These are phyloP conservation scores for Alternaria sp. DNA, from an alignment of 2,329 filamentous ascomycete genomes.

Conservation along the genomic window DNA sequence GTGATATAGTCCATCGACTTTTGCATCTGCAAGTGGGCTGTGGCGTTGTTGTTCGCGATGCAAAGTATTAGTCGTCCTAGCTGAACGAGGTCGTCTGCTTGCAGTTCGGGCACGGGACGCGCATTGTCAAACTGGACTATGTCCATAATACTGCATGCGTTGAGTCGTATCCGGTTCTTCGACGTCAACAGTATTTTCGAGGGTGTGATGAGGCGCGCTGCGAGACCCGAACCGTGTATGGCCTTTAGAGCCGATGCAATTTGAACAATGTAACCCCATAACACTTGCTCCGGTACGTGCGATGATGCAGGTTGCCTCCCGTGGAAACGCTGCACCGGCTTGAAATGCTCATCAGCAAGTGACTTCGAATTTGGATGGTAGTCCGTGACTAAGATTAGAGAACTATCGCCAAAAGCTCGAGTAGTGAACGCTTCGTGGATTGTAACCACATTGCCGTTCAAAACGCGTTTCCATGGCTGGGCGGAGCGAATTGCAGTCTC, in stretches of 20 bases:
- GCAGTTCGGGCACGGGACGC: constrained; percentile 73
- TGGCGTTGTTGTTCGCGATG: constrained; percentile 72
- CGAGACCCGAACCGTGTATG: constrained; percentile 81
- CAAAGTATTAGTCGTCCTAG: constrained; percentile 86
- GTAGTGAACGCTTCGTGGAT: constrained; percentile 94
- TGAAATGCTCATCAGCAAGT: constrained; percentile 80
- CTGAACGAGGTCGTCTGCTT: constrained; percentile 84
- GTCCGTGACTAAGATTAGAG: constrained; percentile 90
- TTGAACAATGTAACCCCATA: constrained; percentile 94
- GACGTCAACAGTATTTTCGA: constrained; percentile 90
- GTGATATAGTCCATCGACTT: constrained; percentile 78
- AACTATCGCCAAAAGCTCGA: constrained; percentile 90
- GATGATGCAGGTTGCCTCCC: constrained; percentile 44
- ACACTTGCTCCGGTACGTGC: constrained; percentile 68
- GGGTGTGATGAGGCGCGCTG: constrained; percentile 83
- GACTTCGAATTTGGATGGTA: constrained; percentile 93
- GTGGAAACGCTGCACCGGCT: constrained; percentile 48
- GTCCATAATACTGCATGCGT: constrained; percentile 87
- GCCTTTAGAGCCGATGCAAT: constrained; percentile 85
- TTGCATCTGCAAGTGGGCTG: constrained; percentile 66
- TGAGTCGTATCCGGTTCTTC: constrained; percentile 87
- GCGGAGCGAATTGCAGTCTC: constrained; percentile 86
- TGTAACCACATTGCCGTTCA: constrained; percentile 80
- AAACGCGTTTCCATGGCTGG: constrained; percentile 86
- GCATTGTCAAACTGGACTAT: constrained; percentile 81